Percentiles rank a stretch among this genome's conserved stretches.
phyloP scores from a whole-genome alignment of 2,329 filamentous ascomycete species.

The Plectosphaerella sp. region DNA sequence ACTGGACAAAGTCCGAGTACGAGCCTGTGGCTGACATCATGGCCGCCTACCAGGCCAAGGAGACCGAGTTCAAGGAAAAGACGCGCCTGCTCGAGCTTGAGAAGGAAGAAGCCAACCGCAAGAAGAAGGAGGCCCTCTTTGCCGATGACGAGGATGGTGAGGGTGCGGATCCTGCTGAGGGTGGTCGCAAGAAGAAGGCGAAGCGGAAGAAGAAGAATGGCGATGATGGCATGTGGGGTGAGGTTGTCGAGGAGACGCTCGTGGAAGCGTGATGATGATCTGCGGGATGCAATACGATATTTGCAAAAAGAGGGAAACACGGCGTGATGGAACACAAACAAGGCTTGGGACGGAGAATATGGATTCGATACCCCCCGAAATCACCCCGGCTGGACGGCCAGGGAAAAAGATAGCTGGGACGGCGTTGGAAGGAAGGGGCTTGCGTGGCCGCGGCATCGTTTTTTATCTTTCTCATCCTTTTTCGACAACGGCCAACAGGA shows the following conservation, averaged over 20 bases:
- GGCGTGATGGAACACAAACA: neutral
- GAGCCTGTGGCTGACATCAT: slow-evolving; percentile 51
- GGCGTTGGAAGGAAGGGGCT: no score
- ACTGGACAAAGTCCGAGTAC: slow-evolving; percentile 44
- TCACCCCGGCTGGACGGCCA: no score
- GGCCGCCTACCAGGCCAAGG: slow-evolving; percentile 45
- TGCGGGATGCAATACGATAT: neutral
- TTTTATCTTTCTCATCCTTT: no score
- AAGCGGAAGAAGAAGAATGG: slow-evolving; percentile 26
- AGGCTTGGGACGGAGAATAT: neutral
- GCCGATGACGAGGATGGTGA: slow-evolving; percentile 27
- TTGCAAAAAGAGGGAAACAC: neutral
- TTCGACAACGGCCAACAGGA: no score
- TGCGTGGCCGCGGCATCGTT: no score
- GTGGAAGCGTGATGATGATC: neutral
- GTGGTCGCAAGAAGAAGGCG: slow-evolving; percentile 23
- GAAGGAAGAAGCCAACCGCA: slow-evolving; percentile 40
- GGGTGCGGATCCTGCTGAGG: slow-evolving; percentile 7
- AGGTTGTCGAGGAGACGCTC: slow-evolving; percentile 8
- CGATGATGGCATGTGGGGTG: slow-evolving; percentile 19
- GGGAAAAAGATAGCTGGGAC: no score
- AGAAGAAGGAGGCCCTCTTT: slow-evolving; percentile 45
- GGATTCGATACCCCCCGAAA: neutral
- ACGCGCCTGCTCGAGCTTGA: slow-evolving; percentile 38
- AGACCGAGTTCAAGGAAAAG: slow-evolving; percentile 40